Conservation (phyloP, 306 rosid genomes). For the Trichosanthes truncata region DNA sequence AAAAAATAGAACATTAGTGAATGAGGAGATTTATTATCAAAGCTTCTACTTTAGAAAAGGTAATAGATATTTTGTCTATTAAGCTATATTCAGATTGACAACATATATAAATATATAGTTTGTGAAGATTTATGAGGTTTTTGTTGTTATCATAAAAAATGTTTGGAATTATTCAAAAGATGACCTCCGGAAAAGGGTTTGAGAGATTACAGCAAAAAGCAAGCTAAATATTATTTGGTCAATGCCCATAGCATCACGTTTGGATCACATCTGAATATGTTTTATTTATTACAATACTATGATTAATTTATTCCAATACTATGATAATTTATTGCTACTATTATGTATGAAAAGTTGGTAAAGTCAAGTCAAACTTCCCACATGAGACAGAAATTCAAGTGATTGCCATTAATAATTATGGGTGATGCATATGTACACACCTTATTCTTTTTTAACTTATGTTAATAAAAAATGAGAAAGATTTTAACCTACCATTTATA, state of each 20-base stretch:
- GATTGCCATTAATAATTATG: not conserved
- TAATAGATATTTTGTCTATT: no score
- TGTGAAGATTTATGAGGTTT: no score
- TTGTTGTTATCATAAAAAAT: no score
- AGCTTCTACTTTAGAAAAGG: no score
- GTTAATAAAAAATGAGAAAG: not conserved
- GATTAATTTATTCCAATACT: not conserved
- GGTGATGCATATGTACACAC: not conserved
- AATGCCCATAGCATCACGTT: not conserved
- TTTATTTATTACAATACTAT: not conserved
- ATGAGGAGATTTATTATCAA: no score
- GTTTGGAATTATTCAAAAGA: no score
- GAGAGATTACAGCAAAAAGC: not conserved
- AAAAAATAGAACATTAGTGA: no score
- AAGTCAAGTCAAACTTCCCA: not conserved
- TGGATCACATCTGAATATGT: not conserved
- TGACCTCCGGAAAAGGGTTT: not conserved
- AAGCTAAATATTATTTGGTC: not conserved
- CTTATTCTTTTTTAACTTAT: not conserved
- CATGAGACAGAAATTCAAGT: not conserved
- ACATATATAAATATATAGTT: no score
- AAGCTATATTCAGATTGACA: no score
- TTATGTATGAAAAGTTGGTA: not conserved
- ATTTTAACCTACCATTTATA: not conserved
- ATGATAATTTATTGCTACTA: not conserved